Evolutionary conservation across 352 stramenopile genomes (phyloP), one percentile per base, ranked within the genome.

Genomic region (Phytophthora pistaciae): DNA sequence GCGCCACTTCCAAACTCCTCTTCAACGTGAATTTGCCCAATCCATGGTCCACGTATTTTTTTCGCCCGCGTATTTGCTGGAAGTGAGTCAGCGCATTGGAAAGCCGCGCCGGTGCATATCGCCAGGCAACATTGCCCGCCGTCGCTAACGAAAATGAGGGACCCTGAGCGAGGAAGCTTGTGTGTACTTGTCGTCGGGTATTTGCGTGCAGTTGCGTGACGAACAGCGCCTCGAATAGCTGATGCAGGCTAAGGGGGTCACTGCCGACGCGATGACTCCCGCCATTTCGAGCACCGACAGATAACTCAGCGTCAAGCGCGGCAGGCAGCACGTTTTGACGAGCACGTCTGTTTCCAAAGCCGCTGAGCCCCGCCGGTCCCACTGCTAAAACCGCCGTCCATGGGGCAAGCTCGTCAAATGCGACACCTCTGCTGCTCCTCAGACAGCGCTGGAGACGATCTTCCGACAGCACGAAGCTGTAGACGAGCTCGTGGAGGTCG

Each of bases 401-500:
- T n/a, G 36, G 13, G 36, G 48, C 42, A 49, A 8, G 18, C 36
- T 44, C 36, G 36, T 44, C 36, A 14, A 23, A 18, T 21, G 14
- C 42, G 42, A 49, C 42, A 21, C 42, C 42, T 20, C 14, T 4
- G 14, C 13, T 48, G 14, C 13, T 20, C 40, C 42, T 49, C 42
- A 10, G 42, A 21, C 16, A 21, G 14, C 48, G 48, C 20, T 21
- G n/a, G 8, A 18, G 48, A 14, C 44, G 44, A 52, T n/a, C 44
- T 42, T 18, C 11, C 36, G 11, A 16, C 40, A 10, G 18, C 42
- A 14, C 42, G 53, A 14, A n/a, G 11, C 20, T 25, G 20, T 23
- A n/a, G 16, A 49, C 42, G 27, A n/a, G 29, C 53, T 46, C 53
- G 16, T 16, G 18, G 9, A 59, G 18, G 54, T 59, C 54, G 54